Conservation (phyloP, 176 grass and related monocot species). For the Bromus sterilis region DNA sequence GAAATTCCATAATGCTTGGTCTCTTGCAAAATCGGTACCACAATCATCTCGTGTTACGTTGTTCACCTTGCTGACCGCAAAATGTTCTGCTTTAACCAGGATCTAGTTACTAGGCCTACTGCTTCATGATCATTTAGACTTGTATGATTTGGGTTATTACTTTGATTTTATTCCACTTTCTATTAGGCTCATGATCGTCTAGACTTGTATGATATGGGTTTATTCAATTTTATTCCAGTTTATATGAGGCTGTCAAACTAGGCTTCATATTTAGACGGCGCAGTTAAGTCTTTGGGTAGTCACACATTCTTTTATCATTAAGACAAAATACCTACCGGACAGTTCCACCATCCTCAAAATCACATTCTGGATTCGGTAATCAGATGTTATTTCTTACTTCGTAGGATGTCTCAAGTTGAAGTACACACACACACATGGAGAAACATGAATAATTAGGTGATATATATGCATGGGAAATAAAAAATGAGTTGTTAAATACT, state of each 20-base stretch:
- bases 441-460: background rate
- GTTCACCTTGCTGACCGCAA: background rate
- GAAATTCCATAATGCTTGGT: background rate
- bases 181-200: background rate
- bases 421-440: background rate
- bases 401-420: background rate
- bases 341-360: background rate
- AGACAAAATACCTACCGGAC: background rate
- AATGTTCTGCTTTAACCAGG: background rate
- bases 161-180: background rate
- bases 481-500: background rate
- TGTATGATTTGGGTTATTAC: background rate
- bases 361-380: background rate
- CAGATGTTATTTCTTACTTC: background rate
- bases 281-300: background rate
- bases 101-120: background rate
- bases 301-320: conserved; percentile 1
- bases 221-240: background rate
- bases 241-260: background rate
- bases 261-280: background rate
- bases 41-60: background rate
- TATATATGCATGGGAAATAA: background rate
- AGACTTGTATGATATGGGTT: background rate
- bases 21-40: background rate
- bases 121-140: background rate